Evolutionary conservation across 2,329 filamentous ascomycete species (phyloP).

Genomic region (Fusarium graminum): DNA sequence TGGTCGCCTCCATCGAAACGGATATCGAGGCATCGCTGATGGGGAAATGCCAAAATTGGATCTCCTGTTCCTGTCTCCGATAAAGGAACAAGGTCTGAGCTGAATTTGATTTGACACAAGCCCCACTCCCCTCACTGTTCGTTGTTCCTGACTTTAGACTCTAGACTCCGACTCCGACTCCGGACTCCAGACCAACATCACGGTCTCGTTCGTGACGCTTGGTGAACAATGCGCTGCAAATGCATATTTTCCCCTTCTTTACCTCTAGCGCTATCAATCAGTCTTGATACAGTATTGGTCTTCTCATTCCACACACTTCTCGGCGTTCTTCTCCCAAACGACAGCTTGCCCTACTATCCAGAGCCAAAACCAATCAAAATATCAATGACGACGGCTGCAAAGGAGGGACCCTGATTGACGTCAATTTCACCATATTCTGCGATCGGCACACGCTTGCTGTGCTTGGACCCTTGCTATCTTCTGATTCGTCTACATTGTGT

Average conservation of each 20-base stretch:
- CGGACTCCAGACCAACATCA: neutral
- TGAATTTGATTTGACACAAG: slow-evolving; percentile 1
- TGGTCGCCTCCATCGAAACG: slow-evolving; percentile 23
- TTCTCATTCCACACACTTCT: neutral
- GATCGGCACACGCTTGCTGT: slow-evolving; percentile 20
- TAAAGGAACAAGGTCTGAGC: slow-evolving; percentile 1
- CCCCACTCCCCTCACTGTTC: neutral
- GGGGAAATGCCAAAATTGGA: neutral
- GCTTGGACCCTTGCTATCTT: slow-evolving; percentile 12
- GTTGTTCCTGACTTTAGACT: neutral
- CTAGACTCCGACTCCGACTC: neutral
- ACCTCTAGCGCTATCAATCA: neutral
- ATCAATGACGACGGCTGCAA: slow-evolving; percentile 34
- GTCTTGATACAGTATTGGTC: neutral
- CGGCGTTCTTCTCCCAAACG: no score
- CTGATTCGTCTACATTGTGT: slow-evolving; percentile 2
- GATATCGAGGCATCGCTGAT: slow-evolving; percentile 1
- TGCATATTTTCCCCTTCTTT: no score
- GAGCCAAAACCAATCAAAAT: neutral
- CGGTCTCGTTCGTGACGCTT: neutral
- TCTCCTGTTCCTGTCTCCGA: slow-evolving; percentile 12
- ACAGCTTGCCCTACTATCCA: neutral
- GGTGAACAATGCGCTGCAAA: neutral
- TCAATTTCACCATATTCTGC: slow-evolving; percentile 4
- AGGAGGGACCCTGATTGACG: slow-evolving; percentile 39